Percentiles rank a stretch among this genome's conserved stretches.
These are phyloP conservation scores for Pythium rhizo-oryzae DNA, from an alignment of 352 stramenopile genomes.

Conservation along the genomic window DNA sequence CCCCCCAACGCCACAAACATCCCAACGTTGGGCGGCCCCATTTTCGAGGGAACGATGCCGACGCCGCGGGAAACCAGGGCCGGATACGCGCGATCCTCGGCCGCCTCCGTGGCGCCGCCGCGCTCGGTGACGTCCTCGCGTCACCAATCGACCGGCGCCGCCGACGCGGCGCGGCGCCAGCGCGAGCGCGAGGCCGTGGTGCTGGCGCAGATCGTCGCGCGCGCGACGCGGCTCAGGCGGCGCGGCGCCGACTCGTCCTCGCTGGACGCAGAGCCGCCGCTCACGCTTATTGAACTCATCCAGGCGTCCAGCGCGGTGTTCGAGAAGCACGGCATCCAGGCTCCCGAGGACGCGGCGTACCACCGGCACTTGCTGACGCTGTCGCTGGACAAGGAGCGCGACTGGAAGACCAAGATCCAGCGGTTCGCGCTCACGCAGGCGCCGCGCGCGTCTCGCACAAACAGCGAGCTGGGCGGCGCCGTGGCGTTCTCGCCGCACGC, in stretches of 20 bases:
- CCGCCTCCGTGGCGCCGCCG: neutral
- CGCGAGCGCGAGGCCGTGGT: slow-evolving; percentile 32
- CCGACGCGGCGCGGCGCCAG: slow-evolving; percentile 14
- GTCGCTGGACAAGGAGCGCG: slow-evolving; percentile 51
- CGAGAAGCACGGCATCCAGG: slow-evolving; percentile 42
- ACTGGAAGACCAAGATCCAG: slow-evolving; percentile 64
- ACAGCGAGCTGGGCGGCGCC: neutral
- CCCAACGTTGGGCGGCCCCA: too few species aligned
- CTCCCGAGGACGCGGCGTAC: slow-evolving; percentile 53
- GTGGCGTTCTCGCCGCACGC: neutral
- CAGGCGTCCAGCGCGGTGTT: slow-evolving; percentile 60
- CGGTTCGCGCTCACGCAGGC: slow-evolving; percentile 29
- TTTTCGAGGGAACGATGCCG: neutral
- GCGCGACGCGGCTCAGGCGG: slow-evolving; percentile 33
- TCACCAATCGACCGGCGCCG: neutral
- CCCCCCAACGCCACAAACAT: slow-evolving; percentile 4
- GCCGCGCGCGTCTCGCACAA: slow-evolving; percentile 19
- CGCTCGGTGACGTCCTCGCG: neutral
- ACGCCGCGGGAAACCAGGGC: neutral
- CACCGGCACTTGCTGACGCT: slow-evolving; percentile 60
- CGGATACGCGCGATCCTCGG: neutral
- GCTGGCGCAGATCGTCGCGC: slow-evolving; percentile 49
- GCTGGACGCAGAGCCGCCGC: slow-evolving; percentile 8
- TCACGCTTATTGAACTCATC: slow-evolving; percentile 70
- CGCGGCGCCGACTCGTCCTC: neutral